Conservation (phyloP, 208 protist genomes). For the Leishmania lainsoni region DNA sequence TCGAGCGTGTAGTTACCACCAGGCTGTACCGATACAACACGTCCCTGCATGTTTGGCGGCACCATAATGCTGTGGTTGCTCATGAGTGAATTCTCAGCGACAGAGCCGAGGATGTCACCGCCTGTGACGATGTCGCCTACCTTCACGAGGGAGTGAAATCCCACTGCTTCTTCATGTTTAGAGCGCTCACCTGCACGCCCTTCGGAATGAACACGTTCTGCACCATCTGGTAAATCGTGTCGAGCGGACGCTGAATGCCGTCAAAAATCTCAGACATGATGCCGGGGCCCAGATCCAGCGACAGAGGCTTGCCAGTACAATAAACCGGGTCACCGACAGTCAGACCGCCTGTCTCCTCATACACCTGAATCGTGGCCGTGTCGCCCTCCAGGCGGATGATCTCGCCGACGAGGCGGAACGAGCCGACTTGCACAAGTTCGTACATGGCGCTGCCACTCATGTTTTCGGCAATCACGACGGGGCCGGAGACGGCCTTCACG, state of each 20-base stretch:
- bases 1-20: slow-evolving; percentile 95
- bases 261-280: slow-evolving; percentile 99
- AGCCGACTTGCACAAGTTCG: slow-evolving; percentile 99
- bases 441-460: slow-evolving; percentile 99
- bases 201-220: slow-evolving; percentile 99
- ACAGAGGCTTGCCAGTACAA: slow-evolving; percentile 99
- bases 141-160: slow-evolving; percentile 93
- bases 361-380: slow-evolving; percentile 99
- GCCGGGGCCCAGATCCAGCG: slow-evolving; percentile 99
- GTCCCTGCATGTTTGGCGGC: slow-evolving; percentile 92
- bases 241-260: slow-evolving; percentile 99
- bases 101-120: slow-evolving; percentile 97
- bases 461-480: slow-evolving; percentile 99
- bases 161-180: slow-evolving; percentile 96
- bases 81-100: slow-evolving; percentile 98
- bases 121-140: slow-evolving; percentile 97
- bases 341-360: slow-evolving; percentile 99
- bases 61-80: slow-evolving; percentile 97
- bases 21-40: slow-evolving; percentile 93
- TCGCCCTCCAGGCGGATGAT: slow-evolving; percentile 99
- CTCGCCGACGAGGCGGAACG: slow-evolving; percentile 98
- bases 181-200: slow-evolving; percentile 96
- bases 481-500: slow-evolving; percentile 94
- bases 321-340: slow-evolving; percentile 99
- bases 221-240: slow-evolving; percentile 97